Conservation (phyloP, 2,329 filamentous ascomycete genomes). For the Nothopassalora personata region DNA sequence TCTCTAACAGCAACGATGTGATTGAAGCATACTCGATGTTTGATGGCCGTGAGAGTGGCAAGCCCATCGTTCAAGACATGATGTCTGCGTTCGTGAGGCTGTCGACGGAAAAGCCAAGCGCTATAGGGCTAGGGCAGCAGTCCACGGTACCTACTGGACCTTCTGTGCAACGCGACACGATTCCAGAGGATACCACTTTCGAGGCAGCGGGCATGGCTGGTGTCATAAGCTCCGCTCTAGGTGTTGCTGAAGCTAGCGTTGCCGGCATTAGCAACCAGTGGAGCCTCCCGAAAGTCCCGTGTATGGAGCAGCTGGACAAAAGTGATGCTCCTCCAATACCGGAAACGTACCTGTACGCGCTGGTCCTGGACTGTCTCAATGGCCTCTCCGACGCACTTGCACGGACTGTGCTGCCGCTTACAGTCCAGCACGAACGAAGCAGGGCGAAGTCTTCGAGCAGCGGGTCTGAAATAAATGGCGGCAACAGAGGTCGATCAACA, state of each 20-base stretch:
- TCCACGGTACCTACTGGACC: conserved; percentile 72
- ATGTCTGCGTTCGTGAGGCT: conserved; percentile 86
- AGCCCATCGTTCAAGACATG: conserved; percentile 71
- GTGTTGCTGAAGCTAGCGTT: conserved; percentile 60
- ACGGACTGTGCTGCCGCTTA: conserved; percentile 86
- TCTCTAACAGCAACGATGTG: conserved; percentile 72
- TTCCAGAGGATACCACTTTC: conserved; percentile 77
- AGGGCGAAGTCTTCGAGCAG: conserved; percentile 28
- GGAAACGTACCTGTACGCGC: conserved; percentile 88
- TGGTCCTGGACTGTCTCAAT: conserved; percentile 83
- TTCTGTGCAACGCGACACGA: conserved; percentile 51
- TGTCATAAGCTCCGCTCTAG: conserved; percentile 70
- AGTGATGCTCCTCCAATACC: conserved; percentile 74
- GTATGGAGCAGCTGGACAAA: conserved; percentile 93
- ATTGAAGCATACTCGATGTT: conserved; percentile 76
- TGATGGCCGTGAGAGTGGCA: conserved; percentile 67
- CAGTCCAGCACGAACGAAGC: conserved; percentile 67
- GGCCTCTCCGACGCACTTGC: conserved; percentile 87
- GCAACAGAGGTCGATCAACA: conserved; percentile 46
- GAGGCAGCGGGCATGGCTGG: conserved; percentile 78
- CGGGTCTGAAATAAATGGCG: conserved; percentile 22
- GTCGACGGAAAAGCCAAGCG: conserved; percentile 79
- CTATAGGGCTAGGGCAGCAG: conserved; percentile 84
- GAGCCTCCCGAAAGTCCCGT: conserved; percentile 81
- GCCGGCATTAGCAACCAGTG: conserved; percentile 81